Evolutionary conservation across 2,329 filamentous ascomycete genomes (phyloP), one percentile per base, ranked within the genome.

Genomic region (Aspergillus versicolor): DNA sequence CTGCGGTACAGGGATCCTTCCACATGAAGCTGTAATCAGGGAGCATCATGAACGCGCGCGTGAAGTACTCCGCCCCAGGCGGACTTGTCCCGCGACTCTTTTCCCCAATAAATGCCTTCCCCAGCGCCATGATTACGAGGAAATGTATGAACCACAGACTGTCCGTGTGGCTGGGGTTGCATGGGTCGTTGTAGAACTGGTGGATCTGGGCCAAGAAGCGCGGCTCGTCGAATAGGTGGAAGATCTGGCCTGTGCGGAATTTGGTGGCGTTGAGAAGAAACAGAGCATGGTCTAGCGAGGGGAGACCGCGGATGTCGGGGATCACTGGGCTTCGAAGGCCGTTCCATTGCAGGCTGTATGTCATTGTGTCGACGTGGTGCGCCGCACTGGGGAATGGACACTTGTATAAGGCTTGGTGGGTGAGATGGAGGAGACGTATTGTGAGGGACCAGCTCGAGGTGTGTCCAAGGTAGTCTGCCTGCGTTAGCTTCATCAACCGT

Each of bases 371-470:
- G 17, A 55, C 32, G 15, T 55, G 52, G 40, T 55, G 34, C 2
- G 52, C 22, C n/a, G 44, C 34, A 24, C 24, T 43, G 3, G 52
- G 52, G 13, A 43, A 55, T 8, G 52, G 52, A 15, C 45, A 55
- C 30, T 46, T 46, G 40, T 55, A 55, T 11, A 55, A 15, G 12
- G 42, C 42, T 38, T 49, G 52, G 24, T 55, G 52, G 19, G 52
- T 55, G 4, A 55, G 38, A 38, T 49, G 52, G 3, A 55, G 24
- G 12, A 55, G 44, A 9, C 52, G 52, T 13, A 55, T 30, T 8
- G 52, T 55, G 9, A 55, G 44, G 5, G 52, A 55, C 52, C 52
- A 55, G 47, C 49, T 55, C 4, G 52, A 55, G 15, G 52, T 55
- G 43, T 55, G 52, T 9, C 52, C 52, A 6, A 50, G 21, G 4